Base-by-base conservation (phyloP, 2,329 filamentous ascomycete species). In the Colletotrichum sp. region DNA sequence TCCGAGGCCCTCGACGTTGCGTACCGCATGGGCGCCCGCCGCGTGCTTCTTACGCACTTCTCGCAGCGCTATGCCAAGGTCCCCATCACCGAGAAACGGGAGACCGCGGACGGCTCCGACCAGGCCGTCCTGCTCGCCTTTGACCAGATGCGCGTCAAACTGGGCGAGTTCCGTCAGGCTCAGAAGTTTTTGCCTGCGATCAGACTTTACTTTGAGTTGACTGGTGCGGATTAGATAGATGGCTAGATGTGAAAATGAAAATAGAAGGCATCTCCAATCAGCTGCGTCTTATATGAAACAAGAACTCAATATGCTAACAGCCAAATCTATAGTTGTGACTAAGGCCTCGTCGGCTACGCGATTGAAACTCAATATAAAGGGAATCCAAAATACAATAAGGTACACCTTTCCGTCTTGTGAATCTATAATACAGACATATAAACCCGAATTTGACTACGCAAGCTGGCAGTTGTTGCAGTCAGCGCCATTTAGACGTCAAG, bases 31-130 rank as follows among this genome's bases (percentile, higher is more conserved):
- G 85, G 90, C 32, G 97, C 96, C 0, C 91, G 93, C 78, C 90
- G 94, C 18, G 93, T 97, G 18, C 86, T 99, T 71, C 89, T 99
- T 65, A 99, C 97, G 9, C 97, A 99, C 84, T 99, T 99, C 85
- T 96, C 93, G 71, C 97, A 99, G 86, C 90, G 97, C 9, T 99
- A 99, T 84, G 94, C 95, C 80, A 96, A 96, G 85, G 88, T 92
- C 39, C 92, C 90, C 3, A 86, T 89, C 4, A 83, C 91, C 6
- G 87, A 90, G 68, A 79, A 81, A 36, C 80, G 43, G 60, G 72
- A 78, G 77, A 76, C 79, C 70, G 83, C 84, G 75, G 82, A 84
- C 7, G 80, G 82, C 48, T 85, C 84, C 24, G 88, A 92, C 76
- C 90, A 93, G 86, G 91, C 92, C 52, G 91, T 95, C 18, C 88